These are phyloP conservation scores for Aphanomyces invadans DNA, from an alignment of 352 stramenopile genomes.

Conservation along the genomic window DNA sequence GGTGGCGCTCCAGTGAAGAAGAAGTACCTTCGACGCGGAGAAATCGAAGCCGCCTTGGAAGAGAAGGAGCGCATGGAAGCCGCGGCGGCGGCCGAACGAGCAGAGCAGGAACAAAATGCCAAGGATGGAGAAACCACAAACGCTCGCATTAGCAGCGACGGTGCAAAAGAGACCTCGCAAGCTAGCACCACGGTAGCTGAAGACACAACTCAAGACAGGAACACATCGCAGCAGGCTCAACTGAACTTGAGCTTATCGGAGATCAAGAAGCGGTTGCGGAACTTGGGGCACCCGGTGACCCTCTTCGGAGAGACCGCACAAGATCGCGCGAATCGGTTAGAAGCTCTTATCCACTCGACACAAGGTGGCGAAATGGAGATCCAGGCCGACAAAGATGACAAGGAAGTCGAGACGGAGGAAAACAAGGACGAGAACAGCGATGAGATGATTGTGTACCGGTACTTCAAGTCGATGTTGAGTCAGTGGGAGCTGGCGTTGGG, in stretches of 20 bases:
- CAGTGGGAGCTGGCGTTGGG: slow-evolving; percentile 91
- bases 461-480: slow-evolving; percentile 92
- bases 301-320: slow-evolving; percentile 78
- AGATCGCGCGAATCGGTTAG: slow-evolving; percentile 57
- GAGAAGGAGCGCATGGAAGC: slow-evolving; percentile 15
- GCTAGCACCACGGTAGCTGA: not conserved
- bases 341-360: slow-evolving; percentile 15
- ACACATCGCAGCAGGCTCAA: not conserved
- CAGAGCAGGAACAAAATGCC: not conserved
- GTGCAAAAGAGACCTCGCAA: not conserved
- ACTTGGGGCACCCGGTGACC: slow-evolving; percentile 73
- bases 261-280: slow-evolving; percentile 70
- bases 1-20: slow-evolving; percentile 29
- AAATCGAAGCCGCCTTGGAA: slow-evolving; percentile 61
- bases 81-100: not conserved
- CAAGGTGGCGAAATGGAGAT: slow-evolving; percentile 25
- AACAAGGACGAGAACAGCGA: slow-evolving; percentile 35
- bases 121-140: too few relatives aligned
- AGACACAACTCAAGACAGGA: not conserved
- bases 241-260: slow-evolving; percentile 49
- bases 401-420: slow-evolving; percentile 24
- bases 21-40: slow-evolving; percentile 70
- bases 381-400: slow-evolving; percentile 13
- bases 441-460: slow-evolving; percentile 78
- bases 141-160: too few relatives aligned